Percentiles rank a stretch among this genome's conserved stretches.
phyloP scores from a whole-genome alignment of 768 basidiomycete species.

The Filobasidium wieringae region DNA sequence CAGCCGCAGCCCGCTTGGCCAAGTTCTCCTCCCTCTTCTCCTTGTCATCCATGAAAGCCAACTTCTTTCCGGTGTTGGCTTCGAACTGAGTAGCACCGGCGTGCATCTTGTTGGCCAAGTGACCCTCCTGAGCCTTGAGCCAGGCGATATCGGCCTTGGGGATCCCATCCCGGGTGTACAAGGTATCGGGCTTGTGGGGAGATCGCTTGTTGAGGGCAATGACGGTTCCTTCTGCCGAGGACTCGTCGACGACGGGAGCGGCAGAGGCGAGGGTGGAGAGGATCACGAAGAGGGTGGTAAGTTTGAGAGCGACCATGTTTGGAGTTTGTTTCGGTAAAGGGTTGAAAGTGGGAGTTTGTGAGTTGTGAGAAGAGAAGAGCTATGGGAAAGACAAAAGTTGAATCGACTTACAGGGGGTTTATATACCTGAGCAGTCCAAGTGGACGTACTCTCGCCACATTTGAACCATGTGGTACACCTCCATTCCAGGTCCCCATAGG shows the following conservation, averaged over 20 bases:
- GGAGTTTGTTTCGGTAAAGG: neutral
- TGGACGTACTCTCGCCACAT: neutral
- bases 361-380: too few species aligned
- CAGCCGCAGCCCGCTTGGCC: slow-evolving; percentile 4
- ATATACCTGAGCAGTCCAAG: neutral
- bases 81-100: slow-evolving; percentile 1
- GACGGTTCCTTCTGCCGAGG: neutral
- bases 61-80: slow-evolving; percentile 1
- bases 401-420: too few species aligned
- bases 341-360: neutral
- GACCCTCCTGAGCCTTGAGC: slow-evolving; percentile 9
- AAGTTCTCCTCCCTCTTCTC: neutral
- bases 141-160: slow-evolving; percentile 3
- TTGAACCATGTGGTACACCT: neutral
- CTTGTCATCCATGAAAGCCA: slow-evolving; percentile 1
- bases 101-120: slow-evolving; percentile 2
- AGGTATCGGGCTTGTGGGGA: neutral
- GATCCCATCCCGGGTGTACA: neutral
- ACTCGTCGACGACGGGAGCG: neutral
- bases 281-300: slow-evolving; percentile 1
- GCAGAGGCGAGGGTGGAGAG: neutral
- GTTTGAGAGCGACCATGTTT: neutral
- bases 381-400: too few species aligned
- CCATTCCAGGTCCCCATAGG: neutral
- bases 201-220: slow-evolving; percentile 5